Conservation (phyloP, 73 alveolate genomes). For the Tetrahymena malaccensis region DNA sequence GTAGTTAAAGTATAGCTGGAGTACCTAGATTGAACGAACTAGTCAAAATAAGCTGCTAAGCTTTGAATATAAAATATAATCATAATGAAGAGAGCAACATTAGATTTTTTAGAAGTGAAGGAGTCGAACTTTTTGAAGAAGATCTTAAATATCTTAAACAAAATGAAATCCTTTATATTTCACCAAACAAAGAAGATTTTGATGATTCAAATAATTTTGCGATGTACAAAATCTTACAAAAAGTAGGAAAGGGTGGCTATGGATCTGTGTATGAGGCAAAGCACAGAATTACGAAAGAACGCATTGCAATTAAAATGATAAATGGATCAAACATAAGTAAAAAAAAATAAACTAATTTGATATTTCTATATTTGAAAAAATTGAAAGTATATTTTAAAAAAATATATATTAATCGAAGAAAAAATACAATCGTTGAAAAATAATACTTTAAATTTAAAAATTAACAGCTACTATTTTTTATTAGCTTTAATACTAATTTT, state of each 20-base stretch:
- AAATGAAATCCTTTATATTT: neutral
- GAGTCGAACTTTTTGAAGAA: neutral
- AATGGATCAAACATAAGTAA: neutral
- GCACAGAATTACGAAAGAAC: slow-evolving; percentile 56
- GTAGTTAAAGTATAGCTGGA: neutral
- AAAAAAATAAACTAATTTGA: too few relatives aligned
- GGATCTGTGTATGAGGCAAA: slow-evolving; percentile 37
- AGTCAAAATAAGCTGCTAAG: neutral
- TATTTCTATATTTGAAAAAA: too few relatives aligned
- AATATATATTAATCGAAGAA: too few relatives aligned
- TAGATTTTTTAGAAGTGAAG: neutral
- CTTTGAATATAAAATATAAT: neutral
- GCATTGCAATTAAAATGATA: slow-evolving; percentile 53
- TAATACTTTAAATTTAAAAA: neutral
- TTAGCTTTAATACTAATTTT: too few relatives aligned
- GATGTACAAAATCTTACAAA: neutral
- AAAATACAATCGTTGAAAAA: too few relatives aligned
- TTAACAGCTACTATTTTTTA: neutral
- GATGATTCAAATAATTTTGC: neutral
- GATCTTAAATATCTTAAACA: neutral
- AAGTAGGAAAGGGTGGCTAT: slow-evolving; percentile 37
- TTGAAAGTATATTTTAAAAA: too few relatives aligned
- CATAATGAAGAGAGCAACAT: neutral
- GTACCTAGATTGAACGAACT: neutral
- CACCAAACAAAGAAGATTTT: neutral